phyloP scores from a whole-genome alignment of 805 yeast species.

The Yamadazyma sp. region DNA sequence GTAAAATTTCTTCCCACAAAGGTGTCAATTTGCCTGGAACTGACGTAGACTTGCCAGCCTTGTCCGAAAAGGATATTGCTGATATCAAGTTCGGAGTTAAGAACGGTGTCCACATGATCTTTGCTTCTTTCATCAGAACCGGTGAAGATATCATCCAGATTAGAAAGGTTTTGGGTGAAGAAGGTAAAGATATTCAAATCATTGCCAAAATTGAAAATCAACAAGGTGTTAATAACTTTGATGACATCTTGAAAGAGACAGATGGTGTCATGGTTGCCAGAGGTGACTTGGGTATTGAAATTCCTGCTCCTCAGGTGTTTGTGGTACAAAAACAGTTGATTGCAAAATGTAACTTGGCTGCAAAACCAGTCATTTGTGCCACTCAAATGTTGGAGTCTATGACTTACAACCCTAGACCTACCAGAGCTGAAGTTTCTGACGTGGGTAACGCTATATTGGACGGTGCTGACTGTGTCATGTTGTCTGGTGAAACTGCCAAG shows the following conservation, averaged over 20 bases:
- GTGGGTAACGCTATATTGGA: slow-evolving; percentile 99
- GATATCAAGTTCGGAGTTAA: slow-evolving; percentile 95
- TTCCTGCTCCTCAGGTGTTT: slow-evolving; percentile 98
- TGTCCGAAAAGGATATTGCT: slow-evolving; percentile 92
- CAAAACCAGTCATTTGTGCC: slow-evolving; percentile 99
- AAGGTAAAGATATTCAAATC: slow-evolving; percentile 94
- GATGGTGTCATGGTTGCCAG: slow-evolving; percentile 99
- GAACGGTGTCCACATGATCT: slow-evolving; percentile 97
- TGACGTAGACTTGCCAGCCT: slow-evolving; percentile 97
- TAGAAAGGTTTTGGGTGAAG: slow-evolving; percentile 94
- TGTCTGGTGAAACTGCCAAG: slow-evolving; percentile 99
- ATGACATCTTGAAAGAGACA: slow-evolving; percentile 88
- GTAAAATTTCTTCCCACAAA: slow-evolving; percentile 95
- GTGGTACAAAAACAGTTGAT: slow-evolving; percentile 98
- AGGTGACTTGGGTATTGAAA: slow-evolving; percentile 99
- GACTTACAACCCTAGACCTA: slow-evolving; percentile 99
- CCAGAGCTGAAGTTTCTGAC: slow-evolving; percentile 99
- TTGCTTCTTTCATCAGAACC: slow-evolving; percentile 96
- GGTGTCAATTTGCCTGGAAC: slow-evolving; percentile 99
- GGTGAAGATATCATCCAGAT: slow-evolving; percentile 87
- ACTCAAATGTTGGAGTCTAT: slow-evolving; percentile 99
- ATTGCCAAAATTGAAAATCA: slow-evolving; percentile 98
- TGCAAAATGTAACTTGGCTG: slow-evolving; percentile 98
- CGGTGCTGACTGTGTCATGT: slow-evolving; percentile 99
- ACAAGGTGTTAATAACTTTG: slow-evolving; percentile 99